These are phyloP conservation scores for Uronychia setigera DNA, from an alignment of 73 alveolate genomes.

Conservation along the genomic window DNA sequence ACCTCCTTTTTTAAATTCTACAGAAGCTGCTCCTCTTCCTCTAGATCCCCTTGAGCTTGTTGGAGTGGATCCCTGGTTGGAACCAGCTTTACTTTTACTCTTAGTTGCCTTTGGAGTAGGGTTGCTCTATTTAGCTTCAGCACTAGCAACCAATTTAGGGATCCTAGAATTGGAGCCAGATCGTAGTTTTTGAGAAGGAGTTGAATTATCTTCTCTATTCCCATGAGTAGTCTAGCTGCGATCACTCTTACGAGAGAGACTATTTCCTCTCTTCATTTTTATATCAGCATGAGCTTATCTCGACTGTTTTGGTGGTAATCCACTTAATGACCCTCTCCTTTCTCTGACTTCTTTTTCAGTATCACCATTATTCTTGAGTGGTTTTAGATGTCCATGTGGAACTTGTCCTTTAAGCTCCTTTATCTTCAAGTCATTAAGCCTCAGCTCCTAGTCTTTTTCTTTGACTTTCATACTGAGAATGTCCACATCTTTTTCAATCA, in stretches of 20 bases:
- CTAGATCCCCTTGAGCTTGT: neutral
- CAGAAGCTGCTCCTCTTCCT: neutral
- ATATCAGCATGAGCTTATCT: neutral
- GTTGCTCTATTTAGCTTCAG: neutral
- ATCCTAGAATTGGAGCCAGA: neutral
- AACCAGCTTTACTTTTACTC: neutral
- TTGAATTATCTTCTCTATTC: neutral
- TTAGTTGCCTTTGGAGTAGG: too few species aligned
- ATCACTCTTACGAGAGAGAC: neutral
- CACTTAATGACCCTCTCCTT: neutral
- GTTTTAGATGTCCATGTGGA: conserved; percentile 51
- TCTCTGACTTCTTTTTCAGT: neutral
- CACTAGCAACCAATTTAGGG: neutral
- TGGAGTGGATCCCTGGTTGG: neutral
- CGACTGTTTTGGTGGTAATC: neutral
- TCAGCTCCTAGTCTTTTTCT: conserved; percentile 66
- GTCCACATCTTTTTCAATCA: conserved; percentile 23
- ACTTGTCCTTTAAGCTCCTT: conserved; percentile 56
- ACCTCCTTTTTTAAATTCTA: too few species aligned
- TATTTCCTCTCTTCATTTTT: neutral
- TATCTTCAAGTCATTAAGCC: conserved; percentile 59
- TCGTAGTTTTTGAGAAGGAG: neutral
- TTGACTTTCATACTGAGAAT: conserved; percentile 48
- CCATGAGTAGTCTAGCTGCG: neutral
- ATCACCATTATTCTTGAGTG: conserved; percentile 12